Conservation (phyloP, 1,139 yeast genomes). For the Arxiozyma slooffiae region DNA sequence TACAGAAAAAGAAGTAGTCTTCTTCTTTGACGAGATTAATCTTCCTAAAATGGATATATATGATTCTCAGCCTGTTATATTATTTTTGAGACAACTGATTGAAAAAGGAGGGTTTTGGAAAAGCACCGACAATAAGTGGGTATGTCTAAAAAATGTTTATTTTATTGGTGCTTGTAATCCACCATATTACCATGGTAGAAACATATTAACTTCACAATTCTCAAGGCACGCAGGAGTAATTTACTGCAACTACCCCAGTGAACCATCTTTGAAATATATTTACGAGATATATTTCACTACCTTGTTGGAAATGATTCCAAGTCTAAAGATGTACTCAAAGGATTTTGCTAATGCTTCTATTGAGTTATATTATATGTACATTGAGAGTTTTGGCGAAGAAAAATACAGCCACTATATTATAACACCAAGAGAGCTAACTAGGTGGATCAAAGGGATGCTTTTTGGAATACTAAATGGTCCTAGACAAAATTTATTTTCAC, state of each 20-base stretch:
- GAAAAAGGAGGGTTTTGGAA: constrained; percentile 78
- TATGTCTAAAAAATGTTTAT: constrained; percentile 54
- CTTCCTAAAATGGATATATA: constrained; percentile 66
- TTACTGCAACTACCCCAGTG: constrained; percentile 74
- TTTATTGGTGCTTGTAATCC: constrained; percentile 96
- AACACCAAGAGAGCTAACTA: constrained; percentile 84
- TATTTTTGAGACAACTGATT: constrained; percentile 64
- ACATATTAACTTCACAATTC: constrained; percentile 50
- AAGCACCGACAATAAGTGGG: constrained; percentile 52
- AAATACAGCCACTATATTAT: constrained; percentile 54
- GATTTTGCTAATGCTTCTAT: constrained; percentile 58
- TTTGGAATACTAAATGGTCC: constrained; percentile 41
- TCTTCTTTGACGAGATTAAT: constrained; percentile 89
- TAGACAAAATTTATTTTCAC: constrained; percentile 10
- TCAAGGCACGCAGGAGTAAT: constrained; percentile 58
- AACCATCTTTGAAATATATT: constrained; percentile 54
- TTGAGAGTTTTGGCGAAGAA: constrained; percentile 32
- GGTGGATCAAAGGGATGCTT: constrained; percentile 77
- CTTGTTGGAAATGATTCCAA: constrained; percentile 53
- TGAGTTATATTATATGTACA: constrained; percentile 45
- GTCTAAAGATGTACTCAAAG: constrained; percentile 44
- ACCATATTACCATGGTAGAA: constrained; percentile 71
- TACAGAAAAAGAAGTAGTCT: constrained; percentile 63
- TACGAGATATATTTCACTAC: constrained; percentile 53
- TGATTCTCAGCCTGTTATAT: constrained; percentile 69